Evolutionary conservation across 305 asterid genomes (phyloP), one percentile per base, ranked within the genome.

Genomic region (Solanum hybrid): DNA sequence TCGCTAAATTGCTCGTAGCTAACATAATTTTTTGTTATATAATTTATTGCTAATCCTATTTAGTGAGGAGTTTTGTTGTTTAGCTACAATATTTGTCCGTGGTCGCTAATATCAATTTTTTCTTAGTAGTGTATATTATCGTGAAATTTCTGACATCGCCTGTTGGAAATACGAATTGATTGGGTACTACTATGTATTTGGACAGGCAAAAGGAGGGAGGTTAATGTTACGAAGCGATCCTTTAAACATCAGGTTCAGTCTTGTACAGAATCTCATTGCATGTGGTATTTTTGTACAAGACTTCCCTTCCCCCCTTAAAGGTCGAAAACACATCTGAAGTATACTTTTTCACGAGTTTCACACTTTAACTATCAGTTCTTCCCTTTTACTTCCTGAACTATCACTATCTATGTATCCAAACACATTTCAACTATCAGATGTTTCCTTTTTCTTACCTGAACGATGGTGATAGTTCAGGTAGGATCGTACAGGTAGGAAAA

Each of bases 221-320:
- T 91, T 92, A 91, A 86, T 92, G 92, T 95, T 93, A 93, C 94
- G 92, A 90, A 89, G 94, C 95, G 89, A 93, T 92, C 91, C 92
- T 90, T 76, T 93, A 89, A 91, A 92, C 93, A 92, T 78, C 97
- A 95, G 96, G 98, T 95, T 95, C 96, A 94, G 99, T 95, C 97
- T 95, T 97, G 98, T 96, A 96, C 98, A 93, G 92, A 91, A 93
- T 94, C 93, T 95, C 97, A 93, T 91, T 91, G 91, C 91, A 79
- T 91, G 92, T 94, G 96, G 93, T 93, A 89, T 92, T 93, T 93
- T 87, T 94, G 98, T 95, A 95, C 96, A 97, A 97, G 98, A 96
- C 96, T 94, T 87, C 68, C 92, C 94, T 87, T 85, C 20, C 6
- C 24, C 24, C 13, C 22, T 31, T 3, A 29, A 72, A 72, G 33